These are phyloP conservation scores for Nephromyces sp. DNA, from an alignment of 169 alveolate genomes.

Conservation along the genomic window DNA sequence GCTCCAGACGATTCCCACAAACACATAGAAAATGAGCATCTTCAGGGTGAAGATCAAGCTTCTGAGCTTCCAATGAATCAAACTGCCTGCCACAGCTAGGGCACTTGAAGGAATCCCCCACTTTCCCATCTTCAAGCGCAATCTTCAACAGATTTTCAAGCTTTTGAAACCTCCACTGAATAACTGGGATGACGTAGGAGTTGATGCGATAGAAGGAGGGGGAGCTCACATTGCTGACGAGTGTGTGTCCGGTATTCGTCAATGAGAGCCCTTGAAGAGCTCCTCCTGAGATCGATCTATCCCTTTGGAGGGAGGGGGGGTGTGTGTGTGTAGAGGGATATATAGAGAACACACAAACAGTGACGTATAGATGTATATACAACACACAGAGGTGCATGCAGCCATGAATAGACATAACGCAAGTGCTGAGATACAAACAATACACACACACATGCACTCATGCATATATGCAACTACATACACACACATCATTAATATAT, in stretches of 20 bases:
- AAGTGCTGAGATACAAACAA: too few relatives aligned
- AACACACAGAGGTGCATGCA: too few relatives aligned
- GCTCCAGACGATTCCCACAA: conserved; percentile 17
- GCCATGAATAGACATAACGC: too few relatives aligned
- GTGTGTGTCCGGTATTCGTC: not conserved
- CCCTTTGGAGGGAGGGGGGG: too few relatives aligned
- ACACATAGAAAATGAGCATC: conserved; percentile 30
- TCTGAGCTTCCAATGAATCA: conserved; percentile 26
- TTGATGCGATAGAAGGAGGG: conserved; percentile 18
- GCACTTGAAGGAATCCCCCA: conserved; percentile 10
- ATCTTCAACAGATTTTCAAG: conserved; percentile 1
- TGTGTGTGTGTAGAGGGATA: too few relatives aligned
- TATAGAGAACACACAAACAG: too few relatives aligned
- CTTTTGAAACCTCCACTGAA: conserved; percentile 16
- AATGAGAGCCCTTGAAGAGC: too few relatives aligned
- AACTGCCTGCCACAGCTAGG: conserved; percentile 16
- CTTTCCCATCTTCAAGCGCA: conserved; percentile 3
- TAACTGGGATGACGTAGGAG: conserved; percentile 4
- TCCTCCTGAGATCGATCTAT: too few relatives aligned
- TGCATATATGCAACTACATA: too few relatives aligned
- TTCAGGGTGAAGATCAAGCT: conserved; percentile 13
- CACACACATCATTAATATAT: too few relatives aligned
- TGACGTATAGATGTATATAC: too few relatives aligned
- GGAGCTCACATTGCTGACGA: not conserved
- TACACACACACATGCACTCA: too few relatives aligned